These are phyloP conservation scores for Paecilomyces formosus DNA, from an alignment of 2,329 filamentous ascomycete genomes.

Conservation along the genomic window DNA sequence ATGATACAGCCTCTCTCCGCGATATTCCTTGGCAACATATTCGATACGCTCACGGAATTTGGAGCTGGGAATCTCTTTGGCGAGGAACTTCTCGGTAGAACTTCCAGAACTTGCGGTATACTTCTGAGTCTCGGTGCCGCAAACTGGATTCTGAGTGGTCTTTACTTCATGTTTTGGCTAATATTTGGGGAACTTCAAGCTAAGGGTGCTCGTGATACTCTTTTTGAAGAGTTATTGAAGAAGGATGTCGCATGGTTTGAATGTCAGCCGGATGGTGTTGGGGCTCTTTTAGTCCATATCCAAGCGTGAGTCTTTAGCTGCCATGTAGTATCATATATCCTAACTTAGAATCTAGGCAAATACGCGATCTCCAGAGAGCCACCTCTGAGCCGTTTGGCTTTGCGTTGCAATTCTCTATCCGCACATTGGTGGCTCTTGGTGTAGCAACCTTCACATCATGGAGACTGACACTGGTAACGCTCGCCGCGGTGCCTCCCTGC, in stretches of 20 bases:
- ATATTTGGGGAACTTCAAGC: constrained; percentile 76
- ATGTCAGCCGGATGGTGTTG: constrained; percentile 59
- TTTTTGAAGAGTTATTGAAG: constrained; percentile 63
- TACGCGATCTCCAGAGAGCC: constrained; percentile 71
- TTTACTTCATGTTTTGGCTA: constrained; percentile 65
- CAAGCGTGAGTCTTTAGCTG: constrained; percentile 55
- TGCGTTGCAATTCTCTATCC: constrained; percentile 56
- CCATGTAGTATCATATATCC: neutral
- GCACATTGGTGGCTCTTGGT: constrained; percentile 56
- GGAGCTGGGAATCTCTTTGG: constrained; percentile 48
- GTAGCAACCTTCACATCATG: constrained; percentile 76
- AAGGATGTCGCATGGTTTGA: constrained; percentile 83
- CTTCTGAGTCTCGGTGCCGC: constrained; percentile 56
- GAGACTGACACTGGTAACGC: constrained; percentile 72
- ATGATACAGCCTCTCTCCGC: constrained; percentile 58
- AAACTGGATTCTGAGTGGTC: constrained; percentile 60
- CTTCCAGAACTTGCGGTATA: constrained; percentile 55
- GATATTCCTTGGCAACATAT: constrained; percentile 66
- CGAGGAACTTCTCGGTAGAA: constrained; percentile 45
- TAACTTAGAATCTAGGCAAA: constrained; percentile 52
- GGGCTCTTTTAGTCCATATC: constrained; percentile 61
- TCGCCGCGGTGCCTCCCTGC: constrained; percentile 65
- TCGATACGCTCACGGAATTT: constrained; percentile 62
- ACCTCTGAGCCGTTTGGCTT: constrained; percentile 74
- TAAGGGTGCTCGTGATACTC: constrained; percentile 51